Base-by-base conservation (phyloP, 805 yeast genomes). In the Candida ovalis region DNA sequence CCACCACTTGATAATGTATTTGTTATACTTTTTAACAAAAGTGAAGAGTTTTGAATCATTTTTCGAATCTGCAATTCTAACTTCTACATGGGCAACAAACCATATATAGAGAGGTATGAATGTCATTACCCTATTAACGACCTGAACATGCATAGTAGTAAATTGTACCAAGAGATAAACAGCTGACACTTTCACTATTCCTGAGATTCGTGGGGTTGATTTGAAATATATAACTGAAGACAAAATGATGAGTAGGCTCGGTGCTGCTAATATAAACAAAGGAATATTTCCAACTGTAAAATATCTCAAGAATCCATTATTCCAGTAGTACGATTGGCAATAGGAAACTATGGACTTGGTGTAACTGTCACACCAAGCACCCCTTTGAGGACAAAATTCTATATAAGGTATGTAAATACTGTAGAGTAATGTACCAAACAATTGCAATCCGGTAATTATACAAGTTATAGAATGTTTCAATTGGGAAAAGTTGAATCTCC, bases 241-340 rank as follows among this genome's bases (percentile, higher is more conserved):
- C 0, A 59, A 42, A 38, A 85, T 63, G 2, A 85, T 61, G 1
- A 71, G 23, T 6, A 87, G 60, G 17, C 82, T 80, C 2, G 98
- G 98, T 1, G 78, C 47, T 0, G 87, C 92, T 57, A 94, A 72
- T 9, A 82, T 25, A 62, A 94, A 92, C 64, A 91, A 87, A 10
- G 97, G 96, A 7, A 88, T 65, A 58, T 94, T 92, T 59, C 81
- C 81, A 0, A 73, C 49, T 0, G 94, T 85, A 92, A 97, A 94
- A 67, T 94, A 94, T 37, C 67, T 72, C 47, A 94, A 64, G 45
- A 91, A 80, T 0, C 99, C 98, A 40, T 73, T 76, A 56, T 82
- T 78, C 99, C 99, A 94, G 64, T 92, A 90, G 53, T 81, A 74
- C 1, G 68, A 49, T 66, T 94, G 99, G 6, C 95, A 86, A 63